Percentiles rank a stretch among this genome's conserved stretches.
Evolutionary conservation across 1,284 basidiomycete genomes (phyloP).

Genomic region (Ganoderma leucocontextum): DNA sequence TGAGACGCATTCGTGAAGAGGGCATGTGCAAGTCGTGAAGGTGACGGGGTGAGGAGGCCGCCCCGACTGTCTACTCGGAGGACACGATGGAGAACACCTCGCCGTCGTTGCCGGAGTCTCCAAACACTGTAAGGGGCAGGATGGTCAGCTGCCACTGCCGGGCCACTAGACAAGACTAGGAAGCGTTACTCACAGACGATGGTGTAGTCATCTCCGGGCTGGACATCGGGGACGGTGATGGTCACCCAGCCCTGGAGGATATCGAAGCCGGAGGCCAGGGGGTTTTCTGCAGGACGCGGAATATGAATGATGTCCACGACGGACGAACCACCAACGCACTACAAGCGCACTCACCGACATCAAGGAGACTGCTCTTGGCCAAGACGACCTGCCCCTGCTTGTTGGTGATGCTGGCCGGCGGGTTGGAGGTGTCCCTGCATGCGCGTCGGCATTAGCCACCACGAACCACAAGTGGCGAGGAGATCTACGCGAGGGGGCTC

Average conservation of each 20-base stretch:
- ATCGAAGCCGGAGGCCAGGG: constrained; percentile 50
- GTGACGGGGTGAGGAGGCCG: background rate
- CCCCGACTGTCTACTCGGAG: background rate
- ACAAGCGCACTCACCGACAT: constrained; percentile 38
- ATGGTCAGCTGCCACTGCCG: background rate
- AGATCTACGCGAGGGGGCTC: constrained; percentile 19
- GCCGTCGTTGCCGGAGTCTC: constrained; percentile 47
- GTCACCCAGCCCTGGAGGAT: constrained; percentile 48
- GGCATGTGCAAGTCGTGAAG: constrained; percentile 23
- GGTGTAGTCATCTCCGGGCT: constrained; percentile 39
- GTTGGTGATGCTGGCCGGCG: constrained; percentile 58
- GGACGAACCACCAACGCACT: background rate
- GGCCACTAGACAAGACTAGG: no score
- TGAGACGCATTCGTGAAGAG: constrained; percentile 21
- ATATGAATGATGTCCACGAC: no score
- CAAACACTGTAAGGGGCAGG: constrained; percentile 40
- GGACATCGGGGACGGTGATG: constrained; percentile 44
- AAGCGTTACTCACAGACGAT: constrained; percentile 41
- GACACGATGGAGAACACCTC: constrained; percentile 40
- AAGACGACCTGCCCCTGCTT: constrained; percentile 50
- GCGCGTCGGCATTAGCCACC: constrained; percentile 1
- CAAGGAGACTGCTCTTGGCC: constrained; percentile 45
- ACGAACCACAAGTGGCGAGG: background rate
- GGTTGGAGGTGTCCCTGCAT: constrained; percentile 48
- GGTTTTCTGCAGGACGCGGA: constrained; percentile 30